Evolutionary conservation across 257 asterid species (phyloP).

Genomic region (Ligustrum vulgare): DNA sequence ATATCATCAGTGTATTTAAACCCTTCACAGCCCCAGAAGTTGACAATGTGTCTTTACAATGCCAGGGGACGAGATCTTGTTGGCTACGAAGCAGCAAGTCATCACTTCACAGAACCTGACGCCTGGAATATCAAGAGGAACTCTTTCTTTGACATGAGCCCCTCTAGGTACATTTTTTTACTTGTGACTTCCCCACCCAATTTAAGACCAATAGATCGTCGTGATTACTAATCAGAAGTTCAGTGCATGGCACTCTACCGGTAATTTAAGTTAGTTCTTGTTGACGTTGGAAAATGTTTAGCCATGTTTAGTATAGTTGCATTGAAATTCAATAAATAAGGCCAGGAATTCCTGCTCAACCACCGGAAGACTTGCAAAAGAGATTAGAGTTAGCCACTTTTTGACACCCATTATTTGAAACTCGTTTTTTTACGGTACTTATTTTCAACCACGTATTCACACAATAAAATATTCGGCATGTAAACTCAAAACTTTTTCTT

Average conservation of each 20-base stretch:
- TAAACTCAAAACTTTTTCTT: no score
- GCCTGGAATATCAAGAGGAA: conserved; percentile 22
- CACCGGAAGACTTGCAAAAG: not conserved
- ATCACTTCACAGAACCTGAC: conserved; percentile 36
- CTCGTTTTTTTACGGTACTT: no score
- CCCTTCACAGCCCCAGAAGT: not conserved
- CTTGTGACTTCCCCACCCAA: conserved; percentile 16
- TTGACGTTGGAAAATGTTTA: not conserved
- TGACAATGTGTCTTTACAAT: conserved; percentile 20
- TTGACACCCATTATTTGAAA: no score
- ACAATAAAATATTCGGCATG: no score
- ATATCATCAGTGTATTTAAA: not conserved
- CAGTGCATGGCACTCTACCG: conserved; percentile 24
- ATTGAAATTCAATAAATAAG: not conserved
- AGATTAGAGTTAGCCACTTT: not conserved
- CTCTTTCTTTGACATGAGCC: conserved; percentile 3
- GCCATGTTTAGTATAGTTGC: not conserved
- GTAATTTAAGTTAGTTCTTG: conserved; percentile 18
- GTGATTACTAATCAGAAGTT: conserved; percentile 18
- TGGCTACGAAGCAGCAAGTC: conserved; percentile 66
- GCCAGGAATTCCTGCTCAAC: not conserved
- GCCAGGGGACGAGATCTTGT: conserved; percentile 56
- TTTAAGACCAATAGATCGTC: conserved; percentile 16
- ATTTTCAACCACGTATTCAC: no score
- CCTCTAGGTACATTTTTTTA: conserved; percentile 2